These are phyloP conservation scores for Termitomyces sp. DNA, from an alignment of 768 basidiomycete genomes.

Conservation along the genomic window DNA sequence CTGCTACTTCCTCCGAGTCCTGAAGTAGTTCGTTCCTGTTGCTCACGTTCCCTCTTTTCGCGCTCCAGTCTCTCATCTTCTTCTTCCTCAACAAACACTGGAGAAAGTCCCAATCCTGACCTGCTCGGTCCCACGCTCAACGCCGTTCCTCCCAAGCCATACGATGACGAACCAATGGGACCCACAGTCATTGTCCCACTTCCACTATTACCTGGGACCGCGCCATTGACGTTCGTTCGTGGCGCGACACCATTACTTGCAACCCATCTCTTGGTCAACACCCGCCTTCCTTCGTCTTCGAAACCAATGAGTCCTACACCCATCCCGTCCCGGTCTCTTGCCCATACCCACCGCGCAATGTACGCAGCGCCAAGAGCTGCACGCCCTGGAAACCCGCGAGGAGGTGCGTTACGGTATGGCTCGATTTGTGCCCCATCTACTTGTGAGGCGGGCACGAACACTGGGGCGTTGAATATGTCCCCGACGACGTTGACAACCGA, in stretches of 20 bases:
- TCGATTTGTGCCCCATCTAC: slow-evolving; percentile 71
- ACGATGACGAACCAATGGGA: slow-evolving; percentile 29
- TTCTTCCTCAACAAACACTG: slow-evolving; percentile 63
- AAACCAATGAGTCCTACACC: slow-evolving; percentile 49
- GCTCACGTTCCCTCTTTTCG: slow-evolving; percentile 28
- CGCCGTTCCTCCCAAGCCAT: slow-evolving; percentile 34
- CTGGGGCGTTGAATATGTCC: slow-evolving; percentile 78
- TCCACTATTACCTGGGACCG: slow-evolving; percentile 13
- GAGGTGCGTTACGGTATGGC: slow-evolving; percentile 71
- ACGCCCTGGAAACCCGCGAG: slow-evolving; percentile 59
- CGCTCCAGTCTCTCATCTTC: slow-evolving; percentile 66
- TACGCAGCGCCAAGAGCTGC: slow-evolving; percentile 73
- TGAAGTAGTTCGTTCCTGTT: slow-evolving; percentile 17
- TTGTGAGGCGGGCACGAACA: slow-evolving; percentile 69
- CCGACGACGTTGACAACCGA: slow-evolving; percentile 73
- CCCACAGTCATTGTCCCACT: neutral
- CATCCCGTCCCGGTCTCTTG: slow-evolving; percentile 44
- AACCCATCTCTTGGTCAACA: slow-evolving; percentile 72
- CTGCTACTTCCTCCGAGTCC: slow-evolving; percentile 19
- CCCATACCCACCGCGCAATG: slow-evolving; percentile 84
- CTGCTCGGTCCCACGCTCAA: slow-evolving; percentile 1
- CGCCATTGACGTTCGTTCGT: slow-evolving; percentile 54
- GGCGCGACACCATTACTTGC: slow-evolving; percentile 52
- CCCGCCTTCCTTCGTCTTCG: slow-evolving; percentile 72
- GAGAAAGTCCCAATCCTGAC: slow-evolving; percentile 44